These are phyloP conservation scores for Fomitopsis pulvina DNA, from an alignment of 768 basidiomycete species.

Conservation along the genomic window DNA sequence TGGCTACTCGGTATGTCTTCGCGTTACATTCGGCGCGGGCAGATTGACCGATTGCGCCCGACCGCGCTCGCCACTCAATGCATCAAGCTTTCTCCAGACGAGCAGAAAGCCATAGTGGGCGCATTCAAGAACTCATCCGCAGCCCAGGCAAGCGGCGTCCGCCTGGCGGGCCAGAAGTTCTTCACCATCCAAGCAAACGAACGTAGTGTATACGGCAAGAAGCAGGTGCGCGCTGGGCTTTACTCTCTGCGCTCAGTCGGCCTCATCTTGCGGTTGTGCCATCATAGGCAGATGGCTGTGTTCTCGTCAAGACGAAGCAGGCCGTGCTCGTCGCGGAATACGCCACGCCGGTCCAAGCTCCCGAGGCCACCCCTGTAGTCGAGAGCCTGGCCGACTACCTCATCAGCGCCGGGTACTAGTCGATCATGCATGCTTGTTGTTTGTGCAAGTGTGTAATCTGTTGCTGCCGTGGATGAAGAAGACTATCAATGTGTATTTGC, in stretches of 20 bases:
- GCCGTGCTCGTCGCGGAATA: slow-evolving; percentile 85
- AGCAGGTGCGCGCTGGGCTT: slow-evolving; percentile 45
- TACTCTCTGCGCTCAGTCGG: background rate
- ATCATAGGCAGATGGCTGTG: slow-evolving; percentile 61
- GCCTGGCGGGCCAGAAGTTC: slow-evolving; percentile 66
- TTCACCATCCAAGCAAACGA: slow-evolving; percentile 47
- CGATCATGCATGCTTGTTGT: background rate
- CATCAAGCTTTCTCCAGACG: slow-evolving; percentile 53
- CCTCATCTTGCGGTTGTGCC: background rate
- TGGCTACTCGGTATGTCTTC: slow-evolving; percentile 50
- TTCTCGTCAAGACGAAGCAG: slow-evolving; percentile 74
- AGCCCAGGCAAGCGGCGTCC: slow-evolving; percentile 54
- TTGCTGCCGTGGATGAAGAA: slow-evolving; percentile 1
- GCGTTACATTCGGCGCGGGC: slow-evolving; percentile 3
- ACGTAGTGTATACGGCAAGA: slow-evolving; percentile 70
- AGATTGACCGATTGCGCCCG: background rate
- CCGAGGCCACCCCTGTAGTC: slow-evolving; percentile 60
- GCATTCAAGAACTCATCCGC: slow-evolving; percentile 36
- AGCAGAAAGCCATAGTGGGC: slow-evolving; percentile 52
- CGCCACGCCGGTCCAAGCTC: slow-evolving; percentile 50
- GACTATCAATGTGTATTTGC: slow-evolving; percentile 2
- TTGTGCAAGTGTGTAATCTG: background rate
- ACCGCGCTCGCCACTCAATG: background rate
- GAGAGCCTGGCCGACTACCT: slow-evolving; percentile 77
- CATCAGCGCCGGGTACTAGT: slow-evolving; percentile 48